Evolutionary conservation across 768 basidiomycete genomes (phyloP), one percentile per base, ranked within the genome.

Genomic region (Imleria badia): DNA sequence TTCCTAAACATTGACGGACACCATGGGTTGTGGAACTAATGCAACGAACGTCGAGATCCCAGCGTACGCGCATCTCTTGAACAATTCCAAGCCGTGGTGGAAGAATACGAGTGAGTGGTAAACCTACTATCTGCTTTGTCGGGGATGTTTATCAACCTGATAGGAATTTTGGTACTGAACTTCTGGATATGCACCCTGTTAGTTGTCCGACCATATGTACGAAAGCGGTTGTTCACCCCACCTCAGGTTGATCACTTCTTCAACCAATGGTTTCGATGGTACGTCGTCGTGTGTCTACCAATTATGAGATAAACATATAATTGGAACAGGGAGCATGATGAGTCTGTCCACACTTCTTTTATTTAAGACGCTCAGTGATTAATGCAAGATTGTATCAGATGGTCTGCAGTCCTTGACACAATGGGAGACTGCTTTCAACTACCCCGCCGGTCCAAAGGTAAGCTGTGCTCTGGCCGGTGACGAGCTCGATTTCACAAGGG

Each of bases 321-420:
- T 36, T 26, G 19, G 23, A 35, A 33, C 26, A 51, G 31, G 19
- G 46, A 43, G 52, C n/a, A 48, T 54, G 52, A 54, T 54, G 52
- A 54, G 45, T 54, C 3, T 10, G 44, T 30, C 17, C 23, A 30
- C 9, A 3, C 46, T 36, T 26, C 38, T 36, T 52, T 29, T 39
- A 34, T 30, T 15, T 20, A 9, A 34, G 20, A 31, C 6, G 17
- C 12, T 26, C 26, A 26, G 26, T 26, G 33, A 30, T 44, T 44
- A 7, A 38, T 11, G 14, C 42, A 20, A 3, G 19, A 3, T 51
- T 34, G 40, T 34, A 51, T 51, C 34, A 51, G 50, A 50, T 39
- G 35, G 56, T 17, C 15, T 44, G 19, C 35, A 44, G 42, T 43
- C 45, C 22, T 19, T 52, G 35, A 39, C 29, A 1, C 51, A 52